Base-by-base conservation (phyloP, 108 stramenopile species). In the Cyclotella choctawhatcheeana region DNA sequence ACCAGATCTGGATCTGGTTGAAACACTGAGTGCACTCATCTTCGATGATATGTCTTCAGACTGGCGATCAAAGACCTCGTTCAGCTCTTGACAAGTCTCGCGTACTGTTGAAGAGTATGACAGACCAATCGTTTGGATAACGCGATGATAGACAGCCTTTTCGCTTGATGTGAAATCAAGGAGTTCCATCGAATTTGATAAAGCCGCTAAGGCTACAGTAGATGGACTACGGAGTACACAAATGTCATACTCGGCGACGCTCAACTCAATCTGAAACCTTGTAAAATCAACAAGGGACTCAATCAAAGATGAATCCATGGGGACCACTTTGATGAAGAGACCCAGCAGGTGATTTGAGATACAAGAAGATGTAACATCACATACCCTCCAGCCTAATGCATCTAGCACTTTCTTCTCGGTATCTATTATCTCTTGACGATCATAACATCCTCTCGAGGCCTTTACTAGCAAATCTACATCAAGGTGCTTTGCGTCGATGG, bases 121-220 rank as follows among this genome's bases (percentile, higher is more conserved):
- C 4, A 66, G 31, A 13, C 64, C 73, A 18, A 43, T 66, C 1
- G 48, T 18, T 35, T 2, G n/a, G 26, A 77, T 22, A 17, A 18
- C 61, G 8, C 44, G 60, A 25, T 67, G 35, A 32, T 61, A 77
- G 0, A 51, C 52, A 18, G 18, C 43, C n/a, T 44, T 77, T 45
- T 77, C 68, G 14, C 37, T 16, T 18, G 40, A 27, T 5, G 35
- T 35, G 30, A 77, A 77, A 29, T 73, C 77, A 20, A 78, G 44
- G 0, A 73, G 45, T 56, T 93, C 93, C 55, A 93, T 78, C 5
- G 93, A 85, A 60, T 91, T 91, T 18, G 84, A 58, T n/a, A 94
- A 78, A 20, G 84, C 79, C 3, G 90, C 88, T 10, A 91, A 34
- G 0, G 93, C 89, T 18, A 80, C 67, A 14, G 61, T 74, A 3